Evolutionary conservation across 148 eudicot genomes (phyloP).

Genomic region (Chenopodium quinoa): DNA sequence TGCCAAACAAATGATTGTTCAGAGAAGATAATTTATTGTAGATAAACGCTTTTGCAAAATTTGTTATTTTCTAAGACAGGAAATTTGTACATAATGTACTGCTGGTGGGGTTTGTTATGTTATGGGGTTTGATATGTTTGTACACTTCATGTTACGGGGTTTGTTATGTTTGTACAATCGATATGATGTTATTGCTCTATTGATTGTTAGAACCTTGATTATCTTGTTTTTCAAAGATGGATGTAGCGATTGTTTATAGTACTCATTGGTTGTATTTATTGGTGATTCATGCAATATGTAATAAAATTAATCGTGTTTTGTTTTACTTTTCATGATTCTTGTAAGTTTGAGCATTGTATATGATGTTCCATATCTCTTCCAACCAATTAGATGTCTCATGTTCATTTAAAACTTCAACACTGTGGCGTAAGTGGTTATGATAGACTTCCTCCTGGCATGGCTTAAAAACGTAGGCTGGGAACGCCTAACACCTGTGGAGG

Average conservation of each 20-base stretch:
- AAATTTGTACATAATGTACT: background rate
- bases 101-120: background rate
- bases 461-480: no score
- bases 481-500: no score
- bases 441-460: no score
- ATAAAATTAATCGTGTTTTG: background rate
- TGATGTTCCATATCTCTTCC: background rate
- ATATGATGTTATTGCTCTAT: no score
- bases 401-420: background rate
- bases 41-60: conserved; percentile 15
- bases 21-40: conserved; percentile 25
- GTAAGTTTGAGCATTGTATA: background rate
- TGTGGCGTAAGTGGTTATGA: no score
- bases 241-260: background rate
- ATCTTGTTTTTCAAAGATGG: background rate
- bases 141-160: background rate
- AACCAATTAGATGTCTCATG: background rate
- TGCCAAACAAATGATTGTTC: background rate
- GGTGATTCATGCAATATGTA: background rate
- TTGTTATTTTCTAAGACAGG: background rate
- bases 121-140: background rate
- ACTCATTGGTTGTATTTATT: conserved; percentile 13
- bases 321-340: background rate
- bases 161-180: background rate
- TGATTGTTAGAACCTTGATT: background rate